Evolutionary conservation across 2,329 filamentous ascomycete genomes (phyloP).

Genomic region (Phaeomoniella chlamydospora): DNA sequence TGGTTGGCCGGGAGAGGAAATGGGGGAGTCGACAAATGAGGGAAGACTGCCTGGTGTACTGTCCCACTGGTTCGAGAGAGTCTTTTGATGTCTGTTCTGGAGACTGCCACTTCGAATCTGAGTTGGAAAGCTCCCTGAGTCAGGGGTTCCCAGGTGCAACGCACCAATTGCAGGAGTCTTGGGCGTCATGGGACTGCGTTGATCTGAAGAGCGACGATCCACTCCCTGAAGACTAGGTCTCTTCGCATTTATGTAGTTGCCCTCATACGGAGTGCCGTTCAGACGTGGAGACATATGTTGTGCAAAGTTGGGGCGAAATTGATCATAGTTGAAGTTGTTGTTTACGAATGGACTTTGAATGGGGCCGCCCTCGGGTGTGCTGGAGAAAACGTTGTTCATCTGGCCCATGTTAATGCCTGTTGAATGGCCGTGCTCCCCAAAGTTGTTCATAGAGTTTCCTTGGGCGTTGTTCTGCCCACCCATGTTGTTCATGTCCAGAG

Average conservation of each 20-base stretch:
- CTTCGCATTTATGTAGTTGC: conserved; percentile 40
- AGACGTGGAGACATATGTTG: conserved; percentile 23
- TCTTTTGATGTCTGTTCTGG: conserved; percentile 58
- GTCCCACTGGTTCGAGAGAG: conserved; percentile 78
- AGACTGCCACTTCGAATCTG: conserved; percentile 56
- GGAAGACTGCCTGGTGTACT: conserved; percentile 71
- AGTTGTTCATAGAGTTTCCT: conserved; percentile 19
- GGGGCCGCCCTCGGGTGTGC: conserved; percentile 80
- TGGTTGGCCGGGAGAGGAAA: conserved; percentile 55
- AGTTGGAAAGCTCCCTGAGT: conserved; percentile 57
- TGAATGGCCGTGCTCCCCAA: conserved; percentile 38
- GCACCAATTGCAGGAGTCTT: conserved; percentile 67
- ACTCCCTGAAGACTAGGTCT: conserved; percentile 48
- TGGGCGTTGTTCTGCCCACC: conserved; percentile 16
- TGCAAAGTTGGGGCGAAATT: conserved; percentile 44
- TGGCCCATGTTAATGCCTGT: conserved; percentile 45
- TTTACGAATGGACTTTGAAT: conserved; percentile 82
- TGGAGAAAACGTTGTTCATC: conserved; percentile 65
- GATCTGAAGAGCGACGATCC: conserved; percentile 60
- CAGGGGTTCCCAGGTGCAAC: conserved; percentile 56
- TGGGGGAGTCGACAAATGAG: conserved; percentile 78
- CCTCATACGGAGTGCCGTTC: conserved; percentile 25
- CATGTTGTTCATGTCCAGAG: conserved; percentile 27
- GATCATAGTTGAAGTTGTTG: conserved; percentile 57
- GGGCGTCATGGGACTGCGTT: conserved; percentile 68